Evolutionary conservation across 1,284 basidiomycete species (phyloP), one percentile per base, ranked within the genome.

Genomic region (Naganishia cerealis): DNA sequence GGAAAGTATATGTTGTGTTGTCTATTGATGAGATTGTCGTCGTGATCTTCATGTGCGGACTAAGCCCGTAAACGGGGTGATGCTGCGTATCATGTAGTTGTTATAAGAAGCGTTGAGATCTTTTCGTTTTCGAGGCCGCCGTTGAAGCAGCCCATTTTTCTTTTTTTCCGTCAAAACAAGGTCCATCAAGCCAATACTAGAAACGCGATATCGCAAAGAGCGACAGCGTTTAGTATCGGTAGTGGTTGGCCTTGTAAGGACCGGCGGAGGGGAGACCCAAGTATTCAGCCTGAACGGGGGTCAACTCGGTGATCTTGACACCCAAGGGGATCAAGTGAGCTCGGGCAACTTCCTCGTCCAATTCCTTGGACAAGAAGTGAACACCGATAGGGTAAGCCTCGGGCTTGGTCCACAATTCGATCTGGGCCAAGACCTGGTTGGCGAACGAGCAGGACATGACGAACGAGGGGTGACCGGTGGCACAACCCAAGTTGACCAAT

Each of bases 401-500:
- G 80, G 88, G 86, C 76, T 90, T 91, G 68, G 90, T 94, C 94
- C 94, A 99, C 80, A 99, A 89, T 36, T 93, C 95, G 77, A 99
- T 98, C 85, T 99, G 95, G 59, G 95, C 95, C 74, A 99, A 86
- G 71, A 94, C 92, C 84, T 99, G 95, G 87, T 99, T 99, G 81
- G 92, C 85, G 86, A 99, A 99, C 67, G 96, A 99, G 86, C 94
- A 97, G 46, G 94, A 97, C 96, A 99, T 99, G 85, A 99, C 95
- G 56, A 53, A 63, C 63, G 92, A 94, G 54, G 92, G 92, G 83
- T 95, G 92, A 67, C 92, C 92, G 72, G 92, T 95, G 55, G 83
- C 89, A 70, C 83, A 94, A 85, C 95, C 95, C 76, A 99, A 86
- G 87, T 99, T 99, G 81, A 99, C 95, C 72, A 99, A 90, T 85